Conservation (phyloP, 2,329 filamentous ascomycete species). For the Aspergillus aculeatinus region DNA sequence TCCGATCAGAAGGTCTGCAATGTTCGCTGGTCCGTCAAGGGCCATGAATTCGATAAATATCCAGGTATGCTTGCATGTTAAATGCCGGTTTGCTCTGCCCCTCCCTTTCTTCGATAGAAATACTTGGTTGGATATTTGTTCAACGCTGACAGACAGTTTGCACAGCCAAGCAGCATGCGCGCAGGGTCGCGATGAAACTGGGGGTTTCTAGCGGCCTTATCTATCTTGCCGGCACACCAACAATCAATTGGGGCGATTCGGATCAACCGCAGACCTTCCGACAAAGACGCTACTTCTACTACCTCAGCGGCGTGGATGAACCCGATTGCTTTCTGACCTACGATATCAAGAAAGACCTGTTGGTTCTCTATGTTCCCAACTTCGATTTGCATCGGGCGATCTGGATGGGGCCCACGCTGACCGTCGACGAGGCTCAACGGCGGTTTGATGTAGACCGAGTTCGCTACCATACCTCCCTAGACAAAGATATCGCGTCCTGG, state of each 20-base stretch:
- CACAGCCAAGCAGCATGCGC: constrained; percentile 52
- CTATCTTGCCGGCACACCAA: constrained; percentile 55
- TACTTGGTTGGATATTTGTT: background rate
- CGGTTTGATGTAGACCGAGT: constrained; percentile 71
- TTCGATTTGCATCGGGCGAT: constrained; percentile 55
- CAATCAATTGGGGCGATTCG: constrained; percentile 56
- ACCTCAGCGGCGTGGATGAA: constrained; percentile 56
- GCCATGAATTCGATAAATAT: constrained; percentile 40
- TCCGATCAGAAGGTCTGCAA: constrained; percentile 26
- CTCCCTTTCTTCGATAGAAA: background rate
- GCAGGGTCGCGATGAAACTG: constrained; percentile 46
- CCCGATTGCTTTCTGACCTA: constrained; percentile 59
- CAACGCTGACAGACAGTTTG: constrained; percentile 2
- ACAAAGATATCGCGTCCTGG: constrained; percentile 51
- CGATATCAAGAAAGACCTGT: constrained; percentile 57
- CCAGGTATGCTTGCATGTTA: constrained; percentile 30
- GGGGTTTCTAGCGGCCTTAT: constrained; percentile 51
- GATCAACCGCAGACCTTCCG: constrained; percentile 58
- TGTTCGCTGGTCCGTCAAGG: constrained; percentile 30
- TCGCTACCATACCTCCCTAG: constrained; percentile 54
- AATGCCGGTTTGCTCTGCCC: no score
- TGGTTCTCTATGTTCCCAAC: constrained; percentile 72
- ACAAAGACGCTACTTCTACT: constrained; percentile 63
- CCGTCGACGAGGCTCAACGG: constrained; percentile 57
- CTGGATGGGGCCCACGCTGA: constrained; percentile 45